Evolutionary conservation across 2,329 filamentous ascomycete species (phyloP).

Genomic region (Emmonsia crescens): DNA sequence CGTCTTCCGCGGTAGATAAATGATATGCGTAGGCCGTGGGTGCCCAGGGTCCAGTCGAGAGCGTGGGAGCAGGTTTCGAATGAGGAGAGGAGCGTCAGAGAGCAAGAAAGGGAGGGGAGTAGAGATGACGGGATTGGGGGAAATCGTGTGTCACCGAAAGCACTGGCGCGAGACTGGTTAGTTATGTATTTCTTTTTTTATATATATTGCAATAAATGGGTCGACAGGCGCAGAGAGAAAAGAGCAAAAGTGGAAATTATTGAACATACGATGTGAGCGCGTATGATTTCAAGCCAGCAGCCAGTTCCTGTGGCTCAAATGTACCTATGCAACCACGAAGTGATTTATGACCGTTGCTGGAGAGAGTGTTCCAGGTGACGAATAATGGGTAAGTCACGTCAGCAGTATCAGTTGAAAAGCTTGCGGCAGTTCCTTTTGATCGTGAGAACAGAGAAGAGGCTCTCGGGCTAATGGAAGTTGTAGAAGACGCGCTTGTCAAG

Average conservation of each 20-base stretch:
- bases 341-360: conserved; percentile 48
- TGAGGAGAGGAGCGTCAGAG: conserved; percentile 72
- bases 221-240: neutral
- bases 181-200: neutral
- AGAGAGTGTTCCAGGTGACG: conserved; percentile 83
- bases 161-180: conserved; percentile 29
- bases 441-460: conserved; percentile 25
- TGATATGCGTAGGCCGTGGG: conserved; percentile 75
- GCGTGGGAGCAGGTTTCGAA: conserved; percentile 66
- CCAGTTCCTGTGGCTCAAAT: conserved; percentile 67
- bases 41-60: conserved; percentile 77
- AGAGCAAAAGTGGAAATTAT: neutral
- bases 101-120: conserved; percentile 38
- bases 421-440: conserved; percentile 4
- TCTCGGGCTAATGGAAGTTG: conserved; percentile 37
- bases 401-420: conserved; percentile 2
- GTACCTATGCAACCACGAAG: conserved; percentile 95
- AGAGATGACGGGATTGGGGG: conserved; percentile 44
- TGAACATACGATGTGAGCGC: conserved; percentile 60
- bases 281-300: conserved; percentile 64
- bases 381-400: conserved; percentile 58
- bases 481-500: conserved; percentile 29
- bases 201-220: conserved; percentile 7
- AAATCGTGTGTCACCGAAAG: conserved; percentile 55
- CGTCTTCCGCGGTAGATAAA: conserved; percentile 64